Evolutionary conservation across 2,329 filamentous ascomycete genomes (phyloP), one percentile per base, ranked within the genome.

Genomic region (Aspergillus puulaauensis): DNA sequence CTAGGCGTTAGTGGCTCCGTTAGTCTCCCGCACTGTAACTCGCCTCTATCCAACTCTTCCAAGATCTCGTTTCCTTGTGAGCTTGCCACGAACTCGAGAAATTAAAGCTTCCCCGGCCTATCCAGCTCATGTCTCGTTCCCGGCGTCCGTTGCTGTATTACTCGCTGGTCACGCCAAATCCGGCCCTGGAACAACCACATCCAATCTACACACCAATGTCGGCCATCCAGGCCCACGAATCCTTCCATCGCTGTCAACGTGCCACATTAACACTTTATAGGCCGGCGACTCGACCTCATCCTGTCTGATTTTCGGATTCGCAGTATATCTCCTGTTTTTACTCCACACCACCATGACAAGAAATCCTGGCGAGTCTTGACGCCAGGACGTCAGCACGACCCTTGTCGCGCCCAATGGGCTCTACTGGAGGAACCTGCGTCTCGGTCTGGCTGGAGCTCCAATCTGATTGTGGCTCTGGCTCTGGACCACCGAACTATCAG

Each of bases 351-450:
- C 48, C 35, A 33, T 23, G 46, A 46, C 48, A 53, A 24, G 4
- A 41, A 47, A 46, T 23, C 33, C 37, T 15, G 15, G 15, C 3
- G 7, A 54, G 45, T 58, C 54, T 58, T 60, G 62, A 63, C 63
- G 61, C 62, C 62, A 63, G 59, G 54, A 59, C 37, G 51, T 31
- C 31, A 39, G 31, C 51, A 55, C 53, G 55, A 39, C 23, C 52
- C 35, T 54, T 14, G 31, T 19, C 46, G 54, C 49, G 43, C 40
- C 62, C 64, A 66, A 66, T 66, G 47, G 60, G 61, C 52, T 39
- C 52, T 48, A 19, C 33, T 55, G 54, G 53, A 54, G 47, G 45
- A 35, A 48, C 54, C 48, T 53, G 21, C 44, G 31, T 50, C 50
- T 52, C 59, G 51, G 52, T 43, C 39, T 48, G 45, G 52, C 35